Base-by-base conservation (phyloP, 129 eudicot genomes). In the Apium graveolens region DNA sequence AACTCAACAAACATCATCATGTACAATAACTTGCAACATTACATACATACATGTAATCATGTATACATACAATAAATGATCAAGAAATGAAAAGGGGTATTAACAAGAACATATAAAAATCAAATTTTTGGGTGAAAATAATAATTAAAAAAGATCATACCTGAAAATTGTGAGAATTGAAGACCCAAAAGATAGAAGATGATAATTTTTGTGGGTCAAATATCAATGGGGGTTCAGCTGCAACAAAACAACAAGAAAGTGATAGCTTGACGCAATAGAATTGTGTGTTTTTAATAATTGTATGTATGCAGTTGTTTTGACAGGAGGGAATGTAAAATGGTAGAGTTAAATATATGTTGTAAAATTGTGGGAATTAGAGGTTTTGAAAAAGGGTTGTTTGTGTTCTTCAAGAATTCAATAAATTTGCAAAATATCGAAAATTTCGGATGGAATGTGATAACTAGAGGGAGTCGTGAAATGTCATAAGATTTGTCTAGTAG, bases 251-350 rank as follows among this genome's bases (percentile, higher is more conserved):
- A 66, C 21, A 66, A 66, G 72, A 14, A 66, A 66, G 72, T 12
- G 72, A 66, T 66, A 66, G 21, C 72, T 66, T 66, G 72, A 66
- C 39, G 72, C 72, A 66, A 66, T 14, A 13, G 35, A 66, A 4
- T 9, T 60, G 34, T 60, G 26, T 57, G 16, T 24, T 7, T 57
- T 20, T 65, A 65, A 65, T 65, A 65, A 65, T 65, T 57, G 62
- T 51, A 51, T 57, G 62, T 51, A 51, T 51, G 27, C 11, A 62
- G 35, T 26, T 10, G 35, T 62, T 62, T 62, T 62, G 69, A 62
- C 35, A 0, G 69, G 35, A 62, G 16, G 24, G 68, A 7, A 26
- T 10, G 32, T 49, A n/a, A 60, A 27, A 62, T n/a, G 68, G 68
- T 60, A 60, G 32, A 60, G 1, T 17, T 24, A n/a, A n/a, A 3